Conservation (phyloP, 2,329 filamentous ascomycete genomes). For the Escovopsis weberi region DNA sequence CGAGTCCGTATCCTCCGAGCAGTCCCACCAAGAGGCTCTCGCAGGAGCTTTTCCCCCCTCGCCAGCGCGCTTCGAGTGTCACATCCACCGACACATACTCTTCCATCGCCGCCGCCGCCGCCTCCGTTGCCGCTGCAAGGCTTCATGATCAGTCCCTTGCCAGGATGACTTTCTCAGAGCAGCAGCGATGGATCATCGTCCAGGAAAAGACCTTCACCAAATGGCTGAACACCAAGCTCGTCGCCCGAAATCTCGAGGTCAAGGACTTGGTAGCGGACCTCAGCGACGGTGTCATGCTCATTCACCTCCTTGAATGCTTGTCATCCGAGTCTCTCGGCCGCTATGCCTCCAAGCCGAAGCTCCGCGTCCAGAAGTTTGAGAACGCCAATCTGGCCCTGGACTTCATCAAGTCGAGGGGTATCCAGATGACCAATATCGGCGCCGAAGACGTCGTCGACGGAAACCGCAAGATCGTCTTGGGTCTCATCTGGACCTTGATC, state of each 20-base stretch:
- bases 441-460: slow-evolving; percentile 97
- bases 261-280: slow-evolving; percentile 80
- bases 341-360: slow-evolving; percentile 90
- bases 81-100: slow-evolving; percentile 21
- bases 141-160: slow-evolving; percentile 33
- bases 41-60: slow-evolving; percentile 6
- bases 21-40: not conserved
- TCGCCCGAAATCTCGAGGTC: slow-evolving; percentile 61
- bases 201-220: slow-evolving; percentile 99
- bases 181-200: slow-evolving; percentile 60
- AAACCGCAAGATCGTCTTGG: slow-evolving; percentile 93
- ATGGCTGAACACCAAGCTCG: slow-evolving; percentile 95
- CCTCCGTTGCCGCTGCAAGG: slow-evolving; percentile 25
- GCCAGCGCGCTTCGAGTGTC: slow-evolving; percentile 19
- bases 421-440: slow-evolving; percentile 97
- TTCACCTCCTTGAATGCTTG: slow-evolving; percentile 93
- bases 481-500: slow-evolving; percentile 97
- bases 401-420: slow-evolving; percentile 79
- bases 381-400: slow-evolving; percentile 94
- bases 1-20: not conserved
- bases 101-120: slow-evolving; percentile 15
- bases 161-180: slow-evolving; percentile 50
- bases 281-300: slow-evolving; percentile 87
- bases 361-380: slow-evolving; percentile 93
- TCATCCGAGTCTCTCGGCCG: slow-evolving; percentile 88